Evolutionary conservation across 306 rosid genomes (phyloP).

Genomic region (Pachyrhizus erosus): DNA sequence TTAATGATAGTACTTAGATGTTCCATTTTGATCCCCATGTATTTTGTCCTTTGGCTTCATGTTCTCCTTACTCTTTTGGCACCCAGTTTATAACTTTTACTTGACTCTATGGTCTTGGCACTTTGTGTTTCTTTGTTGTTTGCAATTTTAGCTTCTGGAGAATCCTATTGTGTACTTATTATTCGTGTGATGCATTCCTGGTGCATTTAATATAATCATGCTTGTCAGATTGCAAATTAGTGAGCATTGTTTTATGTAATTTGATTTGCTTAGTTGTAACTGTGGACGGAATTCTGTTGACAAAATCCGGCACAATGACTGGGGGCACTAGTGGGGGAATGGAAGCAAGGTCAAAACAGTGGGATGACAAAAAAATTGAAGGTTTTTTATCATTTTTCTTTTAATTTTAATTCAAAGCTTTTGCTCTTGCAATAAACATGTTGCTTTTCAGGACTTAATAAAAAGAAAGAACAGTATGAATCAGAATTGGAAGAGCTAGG

Average conservation of each 20-base stretch:
- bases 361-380: constrained; percentile 98
- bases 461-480: constrained; percentile 82
- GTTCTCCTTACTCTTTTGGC: constrained; percentile 20
- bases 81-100: constrained; percentile 8
- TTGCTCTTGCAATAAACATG: constrained; percentile 41
- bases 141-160: constrained; percentile 31
- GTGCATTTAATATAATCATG: constrained; percentile 25
- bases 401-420: constrained; percentile 13
- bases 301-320: constrained; percentile 99
- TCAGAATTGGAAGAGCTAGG: constrained; percentile 89
- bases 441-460: constrained; percentile 66
- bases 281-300: constrained; percentile 90
- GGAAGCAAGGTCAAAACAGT: constrained; percentile 98
- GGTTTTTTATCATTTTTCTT: constrained; percentile 54
- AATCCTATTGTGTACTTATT: not conserved
- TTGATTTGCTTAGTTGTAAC: constrained; percentile 84
- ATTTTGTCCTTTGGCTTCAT: constrained; percentile 17
- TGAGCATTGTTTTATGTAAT: constrained; percentile 34
- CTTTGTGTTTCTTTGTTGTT: not conserved
- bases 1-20: constrained; percentile 11
- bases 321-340: constrained; percentile 99
- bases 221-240: constrained; percentile 17
- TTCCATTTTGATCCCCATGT: constrained; percentile 29
- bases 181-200: constrained; percentile 15
- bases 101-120: not conserved